Evolutionary conservation across 768 basidiomycete genomes (phyloP).

Genomic region (Melanogaster broomeanus): DNA sequence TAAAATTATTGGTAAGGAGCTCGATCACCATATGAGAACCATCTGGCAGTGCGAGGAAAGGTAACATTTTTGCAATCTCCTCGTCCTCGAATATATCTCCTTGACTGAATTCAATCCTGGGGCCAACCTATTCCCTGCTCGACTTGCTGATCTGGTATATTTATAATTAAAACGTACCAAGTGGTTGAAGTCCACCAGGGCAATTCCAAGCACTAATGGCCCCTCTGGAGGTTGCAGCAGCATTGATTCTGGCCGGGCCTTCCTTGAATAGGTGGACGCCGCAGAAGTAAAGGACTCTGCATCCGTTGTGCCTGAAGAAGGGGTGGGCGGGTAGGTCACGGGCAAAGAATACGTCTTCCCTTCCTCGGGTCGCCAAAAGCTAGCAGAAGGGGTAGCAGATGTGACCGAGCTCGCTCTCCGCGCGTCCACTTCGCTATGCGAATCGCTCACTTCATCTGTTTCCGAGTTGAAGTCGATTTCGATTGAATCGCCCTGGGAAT

Average conservation of each 20-base stretch:
- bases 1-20: slow-evolving; percentile 1
- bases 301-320: slow-evolving; percentile 45
- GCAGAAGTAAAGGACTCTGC: slow-evolving; percentile 62
- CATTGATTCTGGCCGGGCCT: slow-evolving; percentile 79
- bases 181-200: slow-evolving; percentile 95
- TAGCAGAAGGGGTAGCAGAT: slow-evolving; percentile 49
- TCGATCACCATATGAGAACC: slow-evolving; percentile 84
- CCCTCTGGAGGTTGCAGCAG: slow-evolving; percentile 56
- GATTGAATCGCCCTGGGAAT: slow-evolving; percentile 47
- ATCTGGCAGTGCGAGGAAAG: slow-evolving; percentile 95
- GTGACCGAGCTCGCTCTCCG: slow-evolving; percentile 51
- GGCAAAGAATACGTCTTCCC: slow-evolving; percentile 35
- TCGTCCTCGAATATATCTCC: slow-evolving; percentile 84
- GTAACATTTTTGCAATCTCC: slow-evolving; percentile 81
- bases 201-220: slow-evolving; percentile 80
- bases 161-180: slow-evolving; percentile 51
- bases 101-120: slow-evolving; percentile 81
- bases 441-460: slow-evolving; percentile 53
- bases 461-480: slow-evolving; percentile 58
- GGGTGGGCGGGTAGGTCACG: slow-evolving; percentile 63
- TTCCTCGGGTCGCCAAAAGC: slow-evolving; percentile 35
- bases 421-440: slow-evolving; percentile 35
- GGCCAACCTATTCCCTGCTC: slow-evolving; percentile 68
- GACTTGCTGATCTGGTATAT: slow-evolving; percentile 11
- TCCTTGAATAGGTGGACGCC: slow-evolving; percentile 56